These are phyloP conservation scores for Rubia yunnanensis DNA, from an alignment of 257 asterid genomes.

Conservation along the genomic window DNA sequence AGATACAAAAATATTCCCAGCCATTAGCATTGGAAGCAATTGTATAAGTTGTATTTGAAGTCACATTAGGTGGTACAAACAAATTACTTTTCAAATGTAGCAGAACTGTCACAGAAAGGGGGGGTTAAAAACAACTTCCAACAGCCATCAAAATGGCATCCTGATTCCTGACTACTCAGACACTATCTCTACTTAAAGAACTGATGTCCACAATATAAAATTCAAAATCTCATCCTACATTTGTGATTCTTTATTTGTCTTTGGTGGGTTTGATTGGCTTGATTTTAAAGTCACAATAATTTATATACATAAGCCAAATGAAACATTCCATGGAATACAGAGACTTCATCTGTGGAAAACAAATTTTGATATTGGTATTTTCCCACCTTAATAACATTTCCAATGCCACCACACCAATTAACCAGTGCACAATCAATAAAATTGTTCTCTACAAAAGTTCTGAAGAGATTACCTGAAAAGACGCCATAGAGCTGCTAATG, in stretches of 20 bases:
- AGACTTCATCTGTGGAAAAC: background rate
- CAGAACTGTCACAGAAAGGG: background rate
- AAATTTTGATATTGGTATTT: background rate
- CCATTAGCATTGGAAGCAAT: background rate
- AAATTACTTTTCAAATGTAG: background rate
- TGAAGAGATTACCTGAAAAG: slow-evolving; percentile 64
- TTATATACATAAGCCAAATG: background rate
- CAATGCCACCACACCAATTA: background rate
- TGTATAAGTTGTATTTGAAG: background rate
- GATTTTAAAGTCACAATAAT: background rate
- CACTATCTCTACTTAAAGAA: background rate
- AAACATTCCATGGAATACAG: background rate
- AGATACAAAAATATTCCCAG: background rate
- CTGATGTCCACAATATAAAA: background rate
- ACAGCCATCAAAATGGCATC: background rate
- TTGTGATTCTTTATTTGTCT: background rate
- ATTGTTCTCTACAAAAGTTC: background rate
- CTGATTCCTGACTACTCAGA: background rate
- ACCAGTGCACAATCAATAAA: background rate
- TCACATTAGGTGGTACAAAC: background rate
- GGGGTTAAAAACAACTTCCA: background rate
- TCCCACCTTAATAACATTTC: background rate
- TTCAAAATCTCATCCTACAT: background rate
- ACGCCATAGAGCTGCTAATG: slow-evolving; percentile 90
- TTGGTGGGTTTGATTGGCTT: background rate